phyloP scores from a whole-genome alignment of 106 monocot species.

The Hemerocallis citrina region DNA sequence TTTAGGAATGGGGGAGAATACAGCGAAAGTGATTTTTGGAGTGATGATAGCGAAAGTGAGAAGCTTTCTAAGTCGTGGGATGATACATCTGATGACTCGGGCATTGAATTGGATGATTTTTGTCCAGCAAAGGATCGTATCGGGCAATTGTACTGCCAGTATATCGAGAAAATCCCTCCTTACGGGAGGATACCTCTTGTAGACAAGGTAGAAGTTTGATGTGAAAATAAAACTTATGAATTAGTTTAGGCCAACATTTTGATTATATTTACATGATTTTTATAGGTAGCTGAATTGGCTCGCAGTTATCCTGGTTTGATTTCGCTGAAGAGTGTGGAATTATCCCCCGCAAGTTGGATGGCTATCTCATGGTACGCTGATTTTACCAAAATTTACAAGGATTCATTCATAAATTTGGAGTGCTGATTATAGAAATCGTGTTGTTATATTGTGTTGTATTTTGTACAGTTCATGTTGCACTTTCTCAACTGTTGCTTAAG shows the following conservation, averaged over 20 bases:
- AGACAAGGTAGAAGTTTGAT: conserved; percentile 42
- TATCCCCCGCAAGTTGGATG: conserved; percentile 98
- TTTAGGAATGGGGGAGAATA: conserved; percentile 29
- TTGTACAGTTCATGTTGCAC: neutral
- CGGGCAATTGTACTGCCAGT: conserved; percentile 67
- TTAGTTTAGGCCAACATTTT: too few species aligned
- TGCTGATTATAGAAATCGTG: too few species aligned
- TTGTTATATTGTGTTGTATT: neutral
- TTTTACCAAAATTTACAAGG: neutral
- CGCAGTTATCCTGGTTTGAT: conserved; percentile 51
- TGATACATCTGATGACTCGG: conserved; percentile 40
- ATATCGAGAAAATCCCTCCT: conserved; percentile 52
- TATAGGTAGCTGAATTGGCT: conserved; percentile 53
- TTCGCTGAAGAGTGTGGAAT: conserved; percentile 58
- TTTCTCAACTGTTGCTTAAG: neutral
- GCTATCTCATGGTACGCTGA: conserved; percentile 72
- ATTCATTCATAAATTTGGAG: neutral
- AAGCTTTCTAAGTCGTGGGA: conserved; percentile 61
- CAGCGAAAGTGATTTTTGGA: conserved; percentile 39
- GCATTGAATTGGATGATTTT: conserved; percentile 23
- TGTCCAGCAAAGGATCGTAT: conserved; percentile 18
- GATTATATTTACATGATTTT: neutral
- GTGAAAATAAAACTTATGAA: too few species aligned
- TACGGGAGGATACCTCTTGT: conserved; percentile 59
- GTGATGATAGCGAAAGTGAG: conserved; percentile 44